Base-by-base conservation (phyloP, 2,329 filamentous ascomycete species). In the Endothia cerciana region DNA sequence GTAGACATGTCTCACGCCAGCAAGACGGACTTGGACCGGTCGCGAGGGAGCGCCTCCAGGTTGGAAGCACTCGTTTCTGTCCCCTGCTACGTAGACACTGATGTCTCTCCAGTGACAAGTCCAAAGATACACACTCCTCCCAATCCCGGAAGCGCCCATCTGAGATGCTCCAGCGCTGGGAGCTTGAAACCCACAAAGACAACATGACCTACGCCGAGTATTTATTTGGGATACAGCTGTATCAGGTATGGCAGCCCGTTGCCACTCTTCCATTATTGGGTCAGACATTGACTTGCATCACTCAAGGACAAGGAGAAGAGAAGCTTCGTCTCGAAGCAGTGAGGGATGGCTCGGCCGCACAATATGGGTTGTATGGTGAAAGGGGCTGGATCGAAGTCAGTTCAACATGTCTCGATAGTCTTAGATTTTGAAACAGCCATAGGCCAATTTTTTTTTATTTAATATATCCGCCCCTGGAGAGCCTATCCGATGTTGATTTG, bases 151-250 rank as follows among this genome's bases (percentile, higher is more conserved):
- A 58, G 10, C 15, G 30, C 10, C 60, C 61, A 15, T 66, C 66
- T 19, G 64, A 63, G 30, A 68, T 68, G 66, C 64, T 68, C 30
- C 61, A 62, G 40, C 66, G 45, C n/a, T 68, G 66, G 66, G 36
- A 66, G 45, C 15, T 30, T 22, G 64, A 66, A 22, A n/a, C 61
- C 28, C 57, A 47, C 4, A 64, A 60, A 49, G 43, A 40, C 49
- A 57, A 66, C 15, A 30, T 66, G 10, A 53, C 66, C 7, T 61
- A 53, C 36, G 36, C 57, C 15, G 66, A 68, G 57, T 66, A 61
- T 22, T 33, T 58, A 8, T 57, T 36, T 17, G 6, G 19, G 15
- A 36, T 5, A 10, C 22, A 49, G 17, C 30, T 13, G 57, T 47
- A 15, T 45, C 33, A 68, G 60, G 64, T 61, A 55, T 13, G 41